Evolutionary conservation across 305 asterid species (phyloP).

Genomic region (Euphrasia arctica): DNA sequence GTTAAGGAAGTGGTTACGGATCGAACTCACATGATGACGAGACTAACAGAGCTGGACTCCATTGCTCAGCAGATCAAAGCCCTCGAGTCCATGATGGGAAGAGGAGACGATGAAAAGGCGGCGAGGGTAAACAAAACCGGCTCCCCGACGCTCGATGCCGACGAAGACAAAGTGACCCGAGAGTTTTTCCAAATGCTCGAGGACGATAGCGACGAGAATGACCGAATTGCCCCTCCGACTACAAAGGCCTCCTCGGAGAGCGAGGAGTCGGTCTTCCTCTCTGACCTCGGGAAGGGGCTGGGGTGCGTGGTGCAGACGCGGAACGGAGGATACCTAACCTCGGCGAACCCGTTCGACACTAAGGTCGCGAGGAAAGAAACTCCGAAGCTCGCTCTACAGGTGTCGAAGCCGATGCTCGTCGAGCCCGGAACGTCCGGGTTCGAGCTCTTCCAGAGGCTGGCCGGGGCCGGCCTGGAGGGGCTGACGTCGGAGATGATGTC

Average conservation of each 20-base stretch:
- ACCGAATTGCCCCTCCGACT: slow-evolving; percentile 28
- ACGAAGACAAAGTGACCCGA: slow-evolving; percentile 77
- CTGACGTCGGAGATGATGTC: slow-evolving; percentile 54
- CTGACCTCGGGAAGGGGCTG: slow-evolving; percentile 87
- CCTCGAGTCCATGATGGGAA: slow-evolving; percentile 72
- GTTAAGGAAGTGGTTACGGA: slow-evolving; percentile 87
- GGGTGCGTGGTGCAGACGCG: slow-evolving; percentile 85
- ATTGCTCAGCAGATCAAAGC: slow-evolving; percentile 91
- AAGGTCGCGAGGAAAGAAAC: slow-evolving; percentile 44
- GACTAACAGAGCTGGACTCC: slow-evolving; percentile 73
- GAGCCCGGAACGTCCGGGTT: slow-evolving; percentile 48
- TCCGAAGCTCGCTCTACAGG: slow-evolving; percentile 83
- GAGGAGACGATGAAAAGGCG: slow-evolving; percentile 40
- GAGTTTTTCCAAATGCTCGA: slow-evolving; percentile 89
- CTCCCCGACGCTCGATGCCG: slow-evolving; percentile 62
- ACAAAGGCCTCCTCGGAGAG: slow-evolving; percentile 21
- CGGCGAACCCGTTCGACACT: slow-evolving; percentile 67
- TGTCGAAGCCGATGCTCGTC: slow-evolving; percentile 63
- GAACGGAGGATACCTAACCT: slow-evolving; percentile 78
- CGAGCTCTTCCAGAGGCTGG: slow-evolving; percentile 72
- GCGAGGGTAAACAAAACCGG: slow-evolving; percentile 15
- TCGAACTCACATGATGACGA: slow-evolving; percentile 38
- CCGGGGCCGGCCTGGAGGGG: slow-evolving; percentile 58
- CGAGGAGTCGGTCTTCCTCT: slow-evolving; percentile 40
- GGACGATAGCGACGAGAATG: slow-evolving; percentile 28